These are phyloP conservation scores for Paramyrothecium sp. DNA, from an alignment of 2,329 filamentous ascomycete genomes.

Conservation along the genomic window DNA sequence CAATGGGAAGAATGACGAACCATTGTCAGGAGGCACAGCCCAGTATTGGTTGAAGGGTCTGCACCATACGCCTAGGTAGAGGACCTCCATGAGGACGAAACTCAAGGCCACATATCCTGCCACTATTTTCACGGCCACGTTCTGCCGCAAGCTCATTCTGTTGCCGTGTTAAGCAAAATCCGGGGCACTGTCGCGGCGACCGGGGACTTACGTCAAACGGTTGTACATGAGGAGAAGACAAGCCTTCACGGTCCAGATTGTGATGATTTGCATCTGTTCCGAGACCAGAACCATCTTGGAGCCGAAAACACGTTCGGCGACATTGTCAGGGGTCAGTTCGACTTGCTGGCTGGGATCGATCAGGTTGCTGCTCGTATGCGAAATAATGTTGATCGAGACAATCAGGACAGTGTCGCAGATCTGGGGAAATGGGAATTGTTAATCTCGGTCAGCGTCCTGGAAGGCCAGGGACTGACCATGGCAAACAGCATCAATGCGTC, in stretches of 20 bases:
- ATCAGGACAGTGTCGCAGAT: conserved; percentile 53
- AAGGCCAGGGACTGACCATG: conserved; percentile 34
- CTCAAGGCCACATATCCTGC: conserved; percentile 43
- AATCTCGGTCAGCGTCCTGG: neutral
- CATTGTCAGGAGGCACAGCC: conserved; percentile 51
- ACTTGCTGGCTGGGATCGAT: conserved; percentile 47
- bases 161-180: conserved; percentile 11
- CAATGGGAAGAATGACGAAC: conserved; percentile 24
- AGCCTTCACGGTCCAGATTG: conserved; percentile 55
- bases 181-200: neutral
- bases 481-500: conserved; percentile 56
- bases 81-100: conserved; percentile 49
- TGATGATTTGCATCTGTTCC: conserved; percentile 60
- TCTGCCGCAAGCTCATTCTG: conserved; percentile 44
- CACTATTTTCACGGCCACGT: conserved; percentile 46
- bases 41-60: conserved; percentile 56
- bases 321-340: conserved; percentile 42
- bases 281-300: conserved; percentile 63
- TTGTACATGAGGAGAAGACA: conserved; percentile 58
- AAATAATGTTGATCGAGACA: conserved; percentile 52
- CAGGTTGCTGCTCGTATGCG: conserved; percentile 57
- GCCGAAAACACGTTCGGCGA: conserved; percentile 42
- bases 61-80: conserved; percentile 52
- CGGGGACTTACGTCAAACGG: conserved; percentile 45
- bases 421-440: conserved; percentile 18